These are phyloP conservation scores for Blumeriella jaapii DNA, from an alignment of 2,329 filamentous ascomycete species.

Conservation along the genomic window DNA sequence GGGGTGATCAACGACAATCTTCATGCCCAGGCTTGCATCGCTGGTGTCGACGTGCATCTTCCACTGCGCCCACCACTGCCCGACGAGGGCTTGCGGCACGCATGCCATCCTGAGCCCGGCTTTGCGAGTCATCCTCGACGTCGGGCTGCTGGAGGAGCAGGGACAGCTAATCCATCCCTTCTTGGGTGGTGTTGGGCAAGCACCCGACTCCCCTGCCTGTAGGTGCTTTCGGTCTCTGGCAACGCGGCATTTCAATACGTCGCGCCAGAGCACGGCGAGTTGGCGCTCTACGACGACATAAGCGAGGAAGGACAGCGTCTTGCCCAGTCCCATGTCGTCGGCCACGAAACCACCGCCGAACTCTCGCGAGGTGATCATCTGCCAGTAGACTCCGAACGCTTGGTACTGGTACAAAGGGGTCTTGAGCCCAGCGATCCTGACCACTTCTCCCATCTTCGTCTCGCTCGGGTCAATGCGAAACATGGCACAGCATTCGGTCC, in stretches of 20 bases:
- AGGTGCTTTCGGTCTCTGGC: slow-evolving; percentile 6
- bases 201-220: not conserved
- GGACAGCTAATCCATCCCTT: slow-evolving; percentile 16
- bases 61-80: slow-evolving; percentile 13
- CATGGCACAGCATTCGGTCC: slow-evolving; percentile 14
- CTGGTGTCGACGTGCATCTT: slow-evolving; percentile 11
- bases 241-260: slow-evolving; percentile 5
- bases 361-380: slow-evolving; percentile 29
- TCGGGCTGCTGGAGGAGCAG: slow-evolving; percentile 10
- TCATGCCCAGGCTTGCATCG: slow-evolving; percentile 5
- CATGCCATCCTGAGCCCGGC: slow-evolving; percentile 12
- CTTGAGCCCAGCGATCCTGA: slow-evolving; percentile 12
- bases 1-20: slow-evolving; percentile 9
- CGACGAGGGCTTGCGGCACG: slow-evolving; percentile 12
- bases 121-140: slow-evolving; percentile 10
- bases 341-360: slow-evolving; percentile 47
- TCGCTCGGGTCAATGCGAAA: slow-evolving; percentile 12
- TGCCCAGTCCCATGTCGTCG: slow-evolving; percentile 48
- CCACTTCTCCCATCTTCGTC: slow-evolving; percentile 3
- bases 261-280: slow-evolving; percentile 9
- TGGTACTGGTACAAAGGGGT: slow-evolving; percentile 18
- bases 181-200: slow-evolving; percentile 5
- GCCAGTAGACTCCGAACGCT: slow-evolving; percentile 16
- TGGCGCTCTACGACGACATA: slow-evolving; percentile 28
- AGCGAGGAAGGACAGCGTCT: slow-evolving; percentile 37